Percentiles rank a stretch among this genome's conserved stretches.
Conservation (phyloP, 495 filamentous ascomycete genomes). For the Glarea lozoyensis region DNA sequence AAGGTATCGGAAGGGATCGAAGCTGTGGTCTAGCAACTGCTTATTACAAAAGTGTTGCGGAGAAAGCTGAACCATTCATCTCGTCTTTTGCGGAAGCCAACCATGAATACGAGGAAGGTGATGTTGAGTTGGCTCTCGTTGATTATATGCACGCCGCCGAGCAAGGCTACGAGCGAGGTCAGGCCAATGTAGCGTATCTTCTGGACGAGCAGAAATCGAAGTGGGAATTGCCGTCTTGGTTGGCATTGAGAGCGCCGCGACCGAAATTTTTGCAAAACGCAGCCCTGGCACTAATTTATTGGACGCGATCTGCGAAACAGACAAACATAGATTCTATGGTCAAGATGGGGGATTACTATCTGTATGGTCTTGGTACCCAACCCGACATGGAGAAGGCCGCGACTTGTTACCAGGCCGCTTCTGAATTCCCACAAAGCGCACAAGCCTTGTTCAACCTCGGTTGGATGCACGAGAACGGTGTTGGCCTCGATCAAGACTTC, state of each 20-base stretch:
- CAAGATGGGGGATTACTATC: slow-evolving; percentile 98
- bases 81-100: slow-evolving; percentile 85
- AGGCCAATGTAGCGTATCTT: slow-evolving; percentile 90
- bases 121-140: slow-evolving; percentile 76
- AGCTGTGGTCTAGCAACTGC: slow-evolving; percentile 72
- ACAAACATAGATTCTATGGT: slow-evolving; percentile 87
- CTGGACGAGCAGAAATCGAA: slow-evolving; percentile 73
- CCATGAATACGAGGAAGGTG: slow-evolving; percentile 71
- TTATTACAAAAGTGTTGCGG: slow-evolving; percentile 93
- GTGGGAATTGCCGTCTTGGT: slow-evolving; percentile 39
- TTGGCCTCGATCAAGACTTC: slow-evolving; percentile 90
- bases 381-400: slow-evolving; percentile 80
- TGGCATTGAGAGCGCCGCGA: slow-evolving; percentile 29
- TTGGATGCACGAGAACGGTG: slow-evolving; percentile 99
- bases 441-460: slow-evolving; percentile 96
- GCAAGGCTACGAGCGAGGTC: slow-evolving; percentile 87
- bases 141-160: slow-evolving; percentile 89
- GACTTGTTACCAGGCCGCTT: slow-evolving; percentile 83
- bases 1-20: slow-evolving; percentile 70
- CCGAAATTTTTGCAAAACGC: slow-evolving; percentile 57
- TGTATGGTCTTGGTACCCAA: slow-evolving; percentile 65
- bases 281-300: slow-evolving; percentile 79
- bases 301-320: slow-evolving; percentile 93
- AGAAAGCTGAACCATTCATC: slow-evolving; percentile 77
- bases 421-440: slow-evolving; percentile 81